Evolutionary conservation across 176 grass and related monocot genomes (phyloP), one percentile per base, ranked within the genome.

Genomic region (Raddia guianensis): DNA sequence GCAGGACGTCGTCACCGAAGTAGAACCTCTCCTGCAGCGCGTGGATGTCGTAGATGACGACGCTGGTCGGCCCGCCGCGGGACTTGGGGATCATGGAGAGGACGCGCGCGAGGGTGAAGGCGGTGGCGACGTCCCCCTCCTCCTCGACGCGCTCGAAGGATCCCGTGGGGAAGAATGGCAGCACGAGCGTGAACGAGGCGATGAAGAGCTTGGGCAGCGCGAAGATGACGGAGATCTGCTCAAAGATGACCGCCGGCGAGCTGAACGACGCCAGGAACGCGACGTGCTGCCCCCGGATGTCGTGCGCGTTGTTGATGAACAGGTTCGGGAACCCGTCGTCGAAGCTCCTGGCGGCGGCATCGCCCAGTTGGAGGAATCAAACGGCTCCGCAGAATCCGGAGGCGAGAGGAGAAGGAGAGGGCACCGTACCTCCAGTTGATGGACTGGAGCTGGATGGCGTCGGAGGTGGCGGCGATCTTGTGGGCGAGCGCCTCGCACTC

Each of bases 1-100:
- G 95, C 56, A 98, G 85, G 50, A 91, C 87, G 52, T 92, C 83
- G 83, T 93, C 92, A 5, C 86, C 88, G 13, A 98, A 98, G 80
- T 94, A 98, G 80, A 90, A 83, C 84, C 70, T 59, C 49, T 91
- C 94, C 91, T 97, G 94, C 9, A 97, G 86, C 0, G 94, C 94
- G 85, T 98, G 96, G 70, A 98, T 98, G 67, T 95, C 96, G 87
- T 92, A 98, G 81, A 95, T 98, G 64, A 98, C 90, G 66, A 98
- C 71, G 78, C 96, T 98, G 18, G 92, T 88, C 1, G 96, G 96
- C 9, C 96, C 96, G 13, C 96, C 96, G 51, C 96, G 93, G 8
- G 92, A 93, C 73, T 85, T 98, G 34, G 96, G 96, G 74, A 94
- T 87, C 79, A 91, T 95, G 55, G 96, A 98, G 53, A 98, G 90